Evolutionary conservation across 2,329 filamentous ascomycete genomes (phyloP).

Genomic region (Cordyceps cateniannulata): DNA sequence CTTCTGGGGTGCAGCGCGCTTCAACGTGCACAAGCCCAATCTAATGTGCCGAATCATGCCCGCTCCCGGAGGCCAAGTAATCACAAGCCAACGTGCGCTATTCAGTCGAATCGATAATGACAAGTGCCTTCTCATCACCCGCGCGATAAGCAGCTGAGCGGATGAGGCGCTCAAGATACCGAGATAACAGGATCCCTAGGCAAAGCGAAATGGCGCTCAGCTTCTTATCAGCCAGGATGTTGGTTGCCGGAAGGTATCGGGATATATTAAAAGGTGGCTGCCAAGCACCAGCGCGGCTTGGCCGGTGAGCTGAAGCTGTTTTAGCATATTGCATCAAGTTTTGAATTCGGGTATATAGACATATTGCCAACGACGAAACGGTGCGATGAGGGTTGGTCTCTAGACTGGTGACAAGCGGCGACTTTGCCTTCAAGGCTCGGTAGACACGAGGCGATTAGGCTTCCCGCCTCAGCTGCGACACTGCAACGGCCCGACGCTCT

Average conservation of each 20-base stretch:
- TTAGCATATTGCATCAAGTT: neutral
- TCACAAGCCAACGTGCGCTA: neutral
- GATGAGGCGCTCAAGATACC: neutral
- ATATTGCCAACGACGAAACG: neutral
- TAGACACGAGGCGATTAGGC: neutral
- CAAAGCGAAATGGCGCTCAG: neutral
- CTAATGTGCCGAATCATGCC: neutral
- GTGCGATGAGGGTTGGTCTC: too few relatives aligned
- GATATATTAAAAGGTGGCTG: neutral
- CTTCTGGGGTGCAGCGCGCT: neutral
- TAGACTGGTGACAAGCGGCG: neutral
- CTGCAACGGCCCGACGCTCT: neutral
- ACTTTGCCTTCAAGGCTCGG: neutral
- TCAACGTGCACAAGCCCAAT: neutral
- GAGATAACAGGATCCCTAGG: constrained; percentile 1
- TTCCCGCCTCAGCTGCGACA: neutral
- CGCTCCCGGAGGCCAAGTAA: neutral
- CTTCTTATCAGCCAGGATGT: constrained; percentile 4
- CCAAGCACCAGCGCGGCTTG: neutral
- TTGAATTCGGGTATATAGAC: neutral
- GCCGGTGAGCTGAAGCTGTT: neutral
- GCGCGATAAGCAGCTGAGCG: constrained; percentile 6
- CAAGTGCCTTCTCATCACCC: neutral
- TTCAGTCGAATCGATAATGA: constrained; percentile 6
- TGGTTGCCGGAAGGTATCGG: constrained; percentile 6